Evolutionary conservation across 306 rosid genomes (phyloP).

Genomic region (Potentilla sterilis): DNA sequence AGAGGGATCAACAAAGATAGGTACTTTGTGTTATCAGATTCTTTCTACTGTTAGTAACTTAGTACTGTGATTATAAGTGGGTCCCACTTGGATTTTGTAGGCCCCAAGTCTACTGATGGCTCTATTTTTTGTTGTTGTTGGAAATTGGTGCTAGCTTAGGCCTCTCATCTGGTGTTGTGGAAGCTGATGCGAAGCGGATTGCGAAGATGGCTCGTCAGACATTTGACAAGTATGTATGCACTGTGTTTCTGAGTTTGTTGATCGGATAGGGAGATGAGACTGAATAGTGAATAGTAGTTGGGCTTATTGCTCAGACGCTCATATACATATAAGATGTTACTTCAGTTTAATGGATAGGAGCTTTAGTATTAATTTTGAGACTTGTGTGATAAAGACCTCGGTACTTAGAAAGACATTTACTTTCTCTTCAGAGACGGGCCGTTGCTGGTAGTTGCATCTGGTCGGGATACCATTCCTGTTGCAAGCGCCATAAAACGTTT

Average conservation of each 20-base stretch:
- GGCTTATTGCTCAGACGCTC: background rate
- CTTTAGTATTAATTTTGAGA: background rate
- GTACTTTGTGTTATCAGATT: conserved; percentile 26
- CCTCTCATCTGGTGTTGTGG: conserved; percentile 44
- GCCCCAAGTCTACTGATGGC: background rate
- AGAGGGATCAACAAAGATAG: conserved; percentile 35
- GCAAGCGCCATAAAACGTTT: conserved; percentile 78
- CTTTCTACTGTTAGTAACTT: background rate
- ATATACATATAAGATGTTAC: conserved; percentile 2
- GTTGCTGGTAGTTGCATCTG: conserved; percentile 83
- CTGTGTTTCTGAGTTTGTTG: conserved; percentile 13
- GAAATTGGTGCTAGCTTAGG: conserved; percentile 46
- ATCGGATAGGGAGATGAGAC: background rate
- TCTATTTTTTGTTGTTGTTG: background rate
- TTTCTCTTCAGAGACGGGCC: conserved; percentile 65
- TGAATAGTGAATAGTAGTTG: background rate
- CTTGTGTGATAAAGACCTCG: background rate
- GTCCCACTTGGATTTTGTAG: conserved; percentile 1
- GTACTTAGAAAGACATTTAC: background rate
- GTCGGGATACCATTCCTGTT: conserved; percentile 75
- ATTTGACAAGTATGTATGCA: conserved; percentile 47
- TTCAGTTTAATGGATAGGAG: background rate
- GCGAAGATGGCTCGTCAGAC: conserved; percentile 66
- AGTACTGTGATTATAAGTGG: background rate
- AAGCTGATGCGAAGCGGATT: conserved; percentile 76